Base-by-base conservation (phyloP, 257 asterid genomes). In the Fraxinus pennsylvanica region DNA sequence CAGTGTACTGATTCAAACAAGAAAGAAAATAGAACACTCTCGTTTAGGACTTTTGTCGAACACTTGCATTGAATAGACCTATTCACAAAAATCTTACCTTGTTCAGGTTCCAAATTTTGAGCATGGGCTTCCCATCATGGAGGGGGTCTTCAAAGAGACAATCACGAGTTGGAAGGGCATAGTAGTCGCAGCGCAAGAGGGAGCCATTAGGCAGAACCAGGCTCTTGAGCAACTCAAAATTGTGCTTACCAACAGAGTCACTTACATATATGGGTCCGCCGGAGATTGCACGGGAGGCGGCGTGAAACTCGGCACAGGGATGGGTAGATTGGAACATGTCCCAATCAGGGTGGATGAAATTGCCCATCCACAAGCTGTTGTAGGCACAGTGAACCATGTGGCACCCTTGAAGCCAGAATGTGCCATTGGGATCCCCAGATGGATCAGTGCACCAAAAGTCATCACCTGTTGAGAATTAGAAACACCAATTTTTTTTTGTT, bases 301-400 rank as follows among this genome's bases (percentile, higher is more conserved):
- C 97, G 43, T 94, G 98, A 68, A 92, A 94, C 80, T 86, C 88
- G 0, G 98, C 98, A 66, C 98, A 94, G 25, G 98, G 97, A 81
- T 94, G 98, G 17, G 94, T 90, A 4, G 98, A 94, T 72, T 94
- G 98, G 85, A 94, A 94, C 98, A 94, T 94, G 84, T 94, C 98
- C 98, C 98, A 94, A 25, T 94, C 98, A 6, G 98, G 98, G 78
- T 92, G 98, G 39, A 94, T 94, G 74, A 94, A 94, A 33, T 94
- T 94, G 25, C 97, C 97, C 97, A 94, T 94, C 98, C 98, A 94
- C 50, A 94, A 80, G 59, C 98, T 94, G 78, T 94, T 94, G 90
- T 90, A 94, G 50, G 98, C 97, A 82, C 98, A 94, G 76, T 94
- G 98, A 74, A 94, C 98, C 98, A 94, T 94, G 91, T 94, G 98